These are phyloP conservation scores for Galerina sulciceps DNA, from an alignment of 768 basidiomycete genomes.

Conservation along the genomic window DNA sequence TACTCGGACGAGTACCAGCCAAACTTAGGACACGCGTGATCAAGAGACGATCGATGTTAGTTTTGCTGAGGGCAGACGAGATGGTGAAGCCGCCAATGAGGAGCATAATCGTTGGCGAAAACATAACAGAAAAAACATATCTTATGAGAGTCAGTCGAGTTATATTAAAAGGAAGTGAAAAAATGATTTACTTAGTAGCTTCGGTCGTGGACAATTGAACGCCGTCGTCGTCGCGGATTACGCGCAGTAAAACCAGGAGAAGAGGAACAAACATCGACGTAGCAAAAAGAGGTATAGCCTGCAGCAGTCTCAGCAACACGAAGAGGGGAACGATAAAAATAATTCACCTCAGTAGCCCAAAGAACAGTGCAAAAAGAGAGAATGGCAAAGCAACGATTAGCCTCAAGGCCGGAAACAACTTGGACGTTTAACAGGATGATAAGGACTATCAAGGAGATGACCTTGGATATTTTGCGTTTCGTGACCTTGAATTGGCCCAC, in stretches of 20 bases:
- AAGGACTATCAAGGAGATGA: constrained; percentile 63
- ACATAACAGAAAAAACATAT: constrained; percentile 93
- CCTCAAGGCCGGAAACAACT: constrained; percentile 64
- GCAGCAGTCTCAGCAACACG: not conserved
- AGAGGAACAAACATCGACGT: constrained; percentile 91
- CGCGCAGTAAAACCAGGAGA: constrained; percentile 82
- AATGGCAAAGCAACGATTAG: constrained; percentile 90
- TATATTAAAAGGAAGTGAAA: not conserved
- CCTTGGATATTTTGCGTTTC: constrained; percentile 59
- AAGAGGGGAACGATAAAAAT: not conserved
- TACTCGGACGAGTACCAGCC: constrained; percentile 86
- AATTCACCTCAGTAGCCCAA: constrained; percentile 92
- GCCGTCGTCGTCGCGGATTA: constrained; percentile 67
- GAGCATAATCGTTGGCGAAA: constrained; percentile 97
- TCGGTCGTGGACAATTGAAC: constrained; percentile 58
- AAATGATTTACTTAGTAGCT: constrained; percentile 76
- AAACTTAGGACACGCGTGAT: constrained; percentile 90
- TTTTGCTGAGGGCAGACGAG: constrained; percentile 94
- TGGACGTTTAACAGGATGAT: constrained; percentile 61
- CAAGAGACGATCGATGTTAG: constrained; percentile 89
- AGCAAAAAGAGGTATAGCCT: constrained; percentile 98
- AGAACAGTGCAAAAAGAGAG: constrained; percentile 88
- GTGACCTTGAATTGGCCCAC: constrained; percentile 71
- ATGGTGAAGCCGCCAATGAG: constrained; percentile 98
- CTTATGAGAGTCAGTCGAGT: constrained; percentile 40